These are phyloP conservation scores for Chaetomium fimeti DNA, from an alignment of 495 filamentous ascomycete species.

Conservation along the genomic window DNA sequence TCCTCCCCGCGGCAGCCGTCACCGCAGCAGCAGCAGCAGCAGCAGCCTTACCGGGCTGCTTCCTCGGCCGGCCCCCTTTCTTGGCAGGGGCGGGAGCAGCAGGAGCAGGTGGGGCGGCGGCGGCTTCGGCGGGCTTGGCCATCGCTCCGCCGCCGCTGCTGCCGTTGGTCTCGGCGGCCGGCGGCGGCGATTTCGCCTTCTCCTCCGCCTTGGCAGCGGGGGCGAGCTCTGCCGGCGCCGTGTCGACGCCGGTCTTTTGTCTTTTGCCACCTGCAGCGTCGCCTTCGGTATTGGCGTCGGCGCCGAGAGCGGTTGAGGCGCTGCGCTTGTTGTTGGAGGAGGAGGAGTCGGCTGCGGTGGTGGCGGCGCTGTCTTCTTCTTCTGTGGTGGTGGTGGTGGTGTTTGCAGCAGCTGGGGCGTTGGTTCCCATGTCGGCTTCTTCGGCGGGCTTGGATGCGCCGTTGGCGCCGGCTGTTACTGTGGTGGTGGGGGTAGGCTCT, in stretches of 20 bases:
- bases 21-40: neutral
- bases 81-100: too few species aligned
- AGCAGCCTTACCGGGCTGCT: conserved; percentile 36
- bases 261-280: conserved; percentile 33
- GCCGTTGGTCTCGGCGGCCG: neutral
- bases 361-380: neutral
- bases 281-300: conserved; percentile 24
- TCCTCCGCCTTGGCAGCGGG: neutral
- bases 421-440: conserved; percentile 27
- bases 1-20: conserved; percentile 41
- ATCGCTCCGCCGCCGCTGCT: neutral
- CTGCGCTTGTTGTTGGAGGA: conserved; percentile 25
- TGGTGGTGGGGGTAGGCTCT: conserved; percentile 14
- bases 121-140: neutral
- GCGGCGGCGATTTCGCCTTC: neutral
- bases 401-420: conserved; percentile 21
- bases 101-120: neutral
- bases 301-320: conserved; percentile 20
- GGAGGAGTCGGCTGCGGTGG: conserved; percentile 7
- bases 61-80: conserved; percentile 40
- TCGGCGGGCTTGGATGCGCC: conserved; percentile 13
- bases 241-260: conserved; percentile 30
- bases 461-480: conserved; percentile 11
- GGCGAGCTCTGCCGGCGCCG: neutral
- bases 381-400: neutral